Percentiles rank a stretch among this genome's conserved stretches.
Evolutionary conservation across 768 basidiomycete genomes (phyloP).

Genomic region (Kondoa malvinella): DNA sequence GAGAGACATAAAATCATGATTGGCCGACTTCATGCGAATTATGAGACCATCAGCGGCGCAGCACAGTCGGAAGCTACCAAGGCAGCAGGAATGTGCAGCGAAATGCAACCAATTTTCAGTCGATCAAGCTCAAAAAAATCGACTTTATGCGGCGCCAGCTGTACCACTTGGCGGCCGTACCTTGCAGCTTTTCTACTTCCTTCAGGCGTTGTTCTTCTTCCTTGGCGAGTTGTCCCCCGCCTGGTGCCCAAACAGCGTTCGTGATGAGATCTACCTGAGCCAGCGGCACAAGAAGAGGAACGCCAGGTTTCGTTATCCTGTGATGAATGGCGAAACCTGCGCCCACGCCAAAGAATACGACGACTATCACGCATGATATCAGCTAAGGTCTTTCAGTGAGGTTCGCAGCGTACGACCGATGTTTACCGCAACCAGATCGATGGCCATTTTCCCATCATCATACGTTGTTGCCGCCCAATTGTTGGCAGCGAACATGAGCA

Average conservation of each 20-base stretch:
- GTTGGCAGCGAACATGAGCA: conserved; percentile 43
- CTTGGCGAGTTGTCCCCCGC: conserved; percentile 33
- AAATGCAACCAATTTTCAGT: no score
- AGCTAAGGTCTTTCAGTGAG: no score
- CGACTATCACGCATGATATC: no score
- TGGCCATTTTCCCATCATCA: no score
- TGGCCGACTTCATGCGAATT: no score
- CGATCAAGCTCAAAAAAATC: no score
- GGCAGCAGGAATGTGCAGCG: no score
- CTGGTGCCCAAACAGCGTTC: conserved; percentile 41
- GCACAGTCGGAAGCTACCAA: no score
- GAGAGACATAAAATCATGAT: no score
- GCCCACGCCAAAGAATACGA: neutral
- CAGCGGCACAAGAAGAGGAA: conserved; percentile 36
- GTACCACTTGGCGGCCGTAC: neutral
- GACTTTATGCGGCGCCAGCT: neutral
- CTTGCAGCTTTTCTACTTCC: neutral
- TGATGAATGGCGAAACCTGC: conserved; percentile 14
- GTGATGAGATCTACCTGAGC: conserved; percentile 41
- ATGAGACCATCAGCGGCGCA: no score
- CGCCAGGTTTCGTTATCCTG: conserved; percentile 22
- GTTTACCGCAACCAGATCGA: no score
- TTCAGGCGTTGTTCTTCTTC: neutral
- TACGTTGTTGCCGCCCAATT: conserved; percentile 30
- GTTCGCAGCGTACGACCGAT: no score